Percentiles rank a stretch among this genome's conserved stretches.
phyloP scores from a whole-genome alignment of 305 asterid genomes.

The Caryopteris hybrid region DNA sequence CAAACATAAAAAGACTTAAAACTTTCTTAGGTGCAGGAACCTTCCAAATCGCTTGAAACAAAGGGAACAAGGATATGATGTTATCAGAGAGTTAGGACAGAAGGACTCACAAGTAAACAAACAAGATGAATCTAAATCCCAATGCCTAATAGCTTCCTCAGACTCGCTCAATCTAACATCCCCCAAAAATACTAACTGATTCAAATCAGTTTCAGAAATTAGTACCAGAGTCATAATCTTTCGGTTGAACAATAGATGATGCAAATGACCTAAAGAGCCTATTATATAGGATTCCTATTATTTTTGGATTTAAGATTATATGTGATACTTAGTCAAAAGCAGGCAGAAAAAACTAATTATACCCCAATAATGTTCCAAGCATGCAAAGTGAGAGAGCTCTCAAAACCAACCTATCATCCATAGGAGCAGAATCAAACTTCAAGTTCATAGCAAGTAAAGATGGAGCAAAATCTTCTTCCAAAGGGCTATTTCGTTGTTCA shows the following conservation, averaged over 20 bases:
- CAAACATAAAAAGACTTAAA: no score
- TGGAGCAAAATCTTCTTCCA: slow-evolving; percentile 59
- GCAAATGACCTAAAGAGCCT: neutral
- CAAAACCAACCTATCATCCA: slow-evolving; percentile 53
- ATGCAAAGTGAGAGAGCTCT: slow-evolving; percentile 1
- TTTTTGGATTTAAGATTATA: neutral
- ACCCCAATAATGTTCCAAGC: slow-evolving; percentile 9
- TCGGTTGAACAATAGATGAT: slow-evolving; percentile 1
- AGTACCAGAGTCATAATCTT: no score
- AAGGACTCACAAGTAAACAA: no score
- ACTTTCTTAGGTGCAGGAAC: no score
- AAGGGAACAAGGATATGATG: no score
- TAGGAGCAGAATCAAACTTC: slow-evolving; percentile 72
- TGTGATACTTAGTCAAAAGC: neutral
- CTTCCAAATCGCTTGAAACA: no score
- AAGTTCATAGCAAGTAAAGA: slow-evolving; percentile 61
- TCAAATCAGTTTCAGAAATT: no score
- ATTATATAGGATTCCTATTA: neutral
- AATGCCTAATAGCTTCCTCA: no score
- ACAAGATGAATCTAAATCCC: no score
- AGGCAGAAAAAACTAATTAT: neutral
- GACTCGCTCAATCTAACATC: no score
- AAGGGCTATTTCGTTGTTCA: slow-evolving; percentile 35
- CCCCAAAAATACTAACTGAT: no score
- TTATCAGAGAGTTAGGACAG: no score